Conservation (phyloP, 2,329 filamentous ascomycete genomes). For the Colletotrichum aenigma region DNA sequence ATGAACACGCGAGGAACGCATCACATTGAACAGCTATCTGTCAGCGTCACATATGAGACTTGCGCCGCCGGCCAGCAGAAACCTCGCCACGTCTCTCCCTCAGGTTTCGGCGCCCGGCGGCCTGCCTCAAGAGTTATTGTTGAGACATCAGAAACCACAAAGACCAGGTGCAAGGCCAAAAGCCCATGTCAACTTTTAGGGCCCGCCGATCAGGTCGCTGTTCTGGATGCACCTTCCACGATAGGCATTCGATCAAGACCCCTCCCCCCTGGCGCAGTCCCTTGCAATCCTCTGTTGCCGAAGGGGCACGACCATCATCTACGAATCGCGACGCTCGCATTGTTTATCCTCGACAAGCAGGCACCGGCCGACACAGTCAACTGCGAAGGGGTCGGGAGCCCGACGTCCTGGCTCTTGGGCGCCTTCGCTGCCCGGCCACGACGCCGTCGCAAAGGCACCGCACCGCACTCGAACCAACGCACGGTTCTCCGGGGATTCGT, state of each 20-base stretch:
- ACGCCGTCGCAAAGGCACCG: not conserved
- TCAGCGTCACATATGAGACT: not conserved
- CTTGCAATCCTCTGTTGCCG: not conserved
- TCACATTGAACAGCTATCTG: not conserved
- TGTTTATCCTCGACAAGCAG: not conserved
- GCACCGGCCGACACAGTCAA: not conserved
- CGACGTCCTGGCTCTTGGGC: constrained; percentile 4
- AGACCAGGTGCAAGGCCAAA: not conserved
- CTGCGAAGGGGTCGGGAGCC: not conserved
- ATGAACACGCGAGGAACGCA: not conserved
- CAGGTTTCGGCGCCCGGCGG: not conserved
- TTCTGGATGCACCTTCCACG: constrained; percentile 10
- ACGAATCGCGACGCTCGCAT: not conserved
- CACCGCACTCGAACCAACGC: not conserved
- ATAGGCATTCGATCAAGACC: constrained; percentile 5
- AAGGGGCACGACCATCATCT: not conserved
- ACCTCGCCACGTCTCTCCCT: not conserved
- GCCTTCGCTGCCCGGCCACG: not conserved
- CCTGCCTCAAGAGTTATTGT: not conserved
- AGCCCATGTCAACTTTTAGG: not conserved
- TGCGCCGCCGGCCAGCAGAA: not conserved
- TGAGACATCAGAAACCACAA: not conserved
- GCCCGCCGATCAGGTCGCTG: constrained; percentile 4
- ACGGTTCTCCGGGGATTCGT: not conserved
- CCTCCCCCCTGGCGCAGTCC: not conserved